Base-by-base conservation (phyloP, 177 flowering plant species). In the Vitis hybrid region DNA sequence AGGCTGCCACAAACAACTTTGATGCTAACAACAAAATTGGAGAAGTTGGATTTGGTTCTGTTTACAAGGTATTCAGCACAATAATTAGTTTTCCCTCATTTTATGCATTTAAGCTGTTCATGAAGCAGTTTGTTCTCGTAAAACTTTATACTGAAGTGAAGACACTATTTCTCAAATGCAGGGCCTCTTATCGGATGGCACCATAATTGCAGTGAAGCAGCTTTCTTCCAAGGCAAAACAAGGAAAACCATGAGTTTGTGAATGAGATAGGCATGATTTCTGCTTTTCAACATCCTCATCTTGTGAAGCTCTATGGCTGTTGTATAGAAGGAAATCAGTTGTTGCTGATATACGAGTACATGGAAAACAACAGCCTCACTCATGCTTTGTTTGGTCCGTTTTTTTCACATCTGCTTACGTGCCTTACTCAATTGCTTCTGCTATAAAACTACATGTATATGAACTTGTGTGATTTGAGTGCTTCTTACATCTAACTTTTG, bases 231-330 rank as follows among this genome's bases (percentile, higher is more conserved):
- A 73, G 70, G 76, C 85, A 60, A 82, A 68, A 58, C 85, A 82
- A 80, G 85, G 85, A 53, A 80, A 80, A 80, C 50, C 85, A 77
- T 8, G 85, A 82, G 39, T 80, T 82, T 65, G 73, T 81, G 8
- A 81, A 65, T 69, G 84, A 81, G 70, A 74, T 81, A 16, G 84
- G 84, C 64, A 80, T 77, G 78, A 80, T 79, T 26, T 79, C 85
- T 56, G 77, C 73, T 48, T 60, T 82, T 49, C 77, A 82, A 55
- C 82, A 82, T 49, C 85, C 85, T 13, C 62, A 77, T 72, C 80
- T 82, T 21, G 84, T 79, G 12, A 81, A 70, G 77, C 76, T 81
- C n/a, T 78, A 75, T 72, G 84, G 82, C 21, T 81, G 84, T 26
- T 81, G 82, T 48, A 72, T 78, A 8, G 79, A 79, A 71, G 77